phyloP scores from a whole-genome alignment of 345 rosid species.

The Bretschneidera sinensis region DNA sequence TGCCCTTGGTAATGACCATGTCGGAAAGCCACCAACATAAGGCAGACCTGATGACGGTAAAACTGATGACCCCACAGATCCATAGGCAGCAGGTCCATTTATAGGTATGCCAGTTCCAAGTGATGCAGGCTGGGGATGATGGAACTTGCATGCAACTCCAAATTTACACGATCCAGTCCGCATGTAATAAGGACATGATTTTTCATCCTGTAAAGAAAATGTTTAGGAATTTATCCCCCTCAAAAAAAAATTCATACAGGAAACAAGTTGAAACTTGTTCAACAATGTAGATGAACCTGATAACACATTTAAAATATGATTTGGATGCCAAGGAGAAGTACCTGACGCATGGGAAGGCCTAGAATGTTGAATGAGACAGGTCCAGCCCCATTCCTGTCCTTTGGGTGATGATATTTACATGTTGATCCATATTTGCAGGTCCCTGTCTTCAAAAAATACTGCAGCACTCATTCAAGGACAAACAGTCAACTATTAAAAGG shows the following conservation, averaged over 20 bases:
- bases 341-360: constrained; percentile 82
- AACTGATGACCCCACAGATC: constrained; percentile 33
- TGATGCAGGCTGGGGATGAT: constrained; percentile 73
- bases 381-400: constrained; percentile 84
- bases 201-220: constrained; percentile 50
- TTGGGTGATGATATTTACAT: constrained; percentile 87
- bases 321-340: constrained; percentile 12
- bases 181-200: constrained; percentile 76
- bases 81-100: constrained; percentile 36
- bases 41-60: constrained; percentile 50
- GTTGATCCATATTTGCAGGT: constrained; percentile 80
- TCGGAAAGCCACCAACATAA: constrained; percentile 47
- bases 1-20: constrained; percentile 52
- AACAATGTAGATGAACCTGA: not conserved
- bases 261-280: not conserved
- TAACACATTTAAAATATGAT: not conserved
- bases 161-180: constrained; percentile 71
- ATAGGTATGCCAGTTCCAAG: constrained; percentile 28
- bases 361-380: constrained; percentile 58
- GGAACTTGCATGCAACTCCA: constrained; percentile 78
- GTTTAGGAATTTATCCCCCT: too few species aligned
- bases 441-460: constrained; percentile 82
- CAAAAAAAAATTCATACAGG: not conserved
- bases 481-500: constrained; percentile 1
- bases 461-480: constrained; percentile 16